Percentiles rank a stretch among this genome's conserved stretches.
These are phyloP conservation scores for Chrysochromulina parva DNA, from an alignment of 78 protist genomes.

Conservation along the genomic window DNA sequence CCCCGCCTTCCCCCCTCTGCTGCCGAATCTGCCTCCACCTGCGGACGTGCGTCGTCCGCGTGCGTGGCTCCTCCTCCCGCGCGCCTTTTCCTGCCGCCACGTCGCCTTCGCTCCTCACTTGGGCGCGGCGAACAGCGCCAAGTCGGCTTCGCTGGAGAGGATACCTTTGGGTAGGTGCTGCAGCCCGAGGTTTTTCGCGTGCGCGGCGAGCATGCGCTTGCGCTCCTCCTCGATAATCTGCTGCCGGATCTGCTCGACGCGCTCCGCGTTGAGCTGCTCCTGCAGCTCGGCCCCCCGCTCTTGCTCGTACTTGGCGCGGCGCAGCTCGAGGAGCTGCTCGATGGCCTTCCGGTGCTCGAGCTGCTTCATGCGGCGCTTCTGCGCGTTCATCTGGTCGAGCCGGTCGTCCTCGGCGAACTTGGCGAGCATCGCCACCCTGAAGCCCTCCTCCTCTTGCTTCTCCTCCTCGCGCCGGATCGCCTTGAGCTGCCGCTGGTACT, in stretches of 20 bases:
- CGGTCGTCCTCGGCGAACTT: conserved; percentile 77
- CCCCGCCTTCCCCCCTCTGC: too few species aligned
- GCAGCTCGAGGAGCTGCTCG: conserved; percentile 57
- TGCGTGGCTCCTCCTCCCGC: too few species aligned
- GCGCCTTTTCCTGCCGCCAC: too few species aligned
- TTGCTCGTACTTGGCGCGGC: conserved; percentile 2
- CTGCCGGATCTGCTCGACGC: neutral
- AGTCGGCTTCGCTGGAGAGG: neutral
- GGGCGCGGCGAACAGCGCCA: neutral
- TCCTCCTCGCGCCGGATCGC: conserved; percentile 41
- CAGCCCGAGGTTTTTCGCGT: conserved; percentile 33
- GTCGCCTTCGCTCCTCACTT: too few species aligned
- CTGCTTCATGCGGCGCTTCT: conserved; percentile 44
- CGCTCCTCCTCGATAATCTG: conserved; percentile 62
- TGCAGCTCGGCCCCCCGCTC: conserved; percentile 24
- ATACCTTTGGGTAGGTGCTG: conserved; percentile 43
- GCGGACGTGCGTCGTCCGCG: too few species aligned
- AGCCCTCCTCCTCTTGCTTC: conserved; percentile 29
- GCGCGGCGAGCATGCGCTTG: conserved; percentile 43
- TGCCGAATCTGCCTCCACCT: too few species aligned
- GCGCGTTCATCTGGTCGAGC: conserved; percentile 59
- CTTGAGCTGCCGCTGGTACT: conserved; percentile 16
- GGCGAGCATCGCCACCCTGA: conserved; percentile 31
- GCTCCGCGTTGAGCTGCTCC: neutral
- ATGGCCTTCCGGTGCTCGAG: conserved; percentile 56